Conservation (phyloP, 2,329 filamentous ascomycete genomes). For the Drechslerella dactyloides region DNA sequence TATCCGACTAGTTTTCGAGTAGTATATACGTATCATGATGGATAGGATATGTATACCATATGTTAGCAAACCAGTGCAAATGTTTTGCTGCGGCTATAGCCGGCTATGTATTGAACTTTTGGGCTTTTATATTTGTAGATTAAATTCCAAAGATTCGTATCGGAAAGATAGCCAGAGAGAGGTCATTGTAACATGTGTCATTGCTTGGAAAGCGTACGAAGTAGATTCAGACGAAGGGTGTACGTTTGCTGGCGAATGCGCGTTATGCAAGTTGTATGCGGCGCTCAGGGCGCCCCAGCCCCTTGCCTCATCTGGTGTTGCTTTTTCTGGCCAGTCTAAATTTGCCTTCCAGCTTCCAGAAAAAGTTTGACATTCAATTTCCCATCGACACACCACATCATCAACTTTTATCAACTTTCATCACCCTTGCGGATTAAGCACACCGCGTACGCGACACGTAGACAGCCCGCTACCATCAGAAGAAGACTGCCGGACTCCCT, state of each 20-base stretch:
- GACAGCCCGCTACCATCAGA: not conserved
- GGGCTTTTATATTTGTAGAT: no score
- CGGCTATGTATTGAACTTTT: no score
- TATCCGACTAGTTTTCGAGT: no score
- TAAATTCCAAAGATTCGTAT: no score
- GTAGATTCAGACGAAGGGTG: no score
- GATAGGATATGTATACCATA: no score
- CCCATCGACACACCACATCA: conserved; percentile 21
- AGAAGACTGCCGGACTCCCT: conserved; percentile 6
- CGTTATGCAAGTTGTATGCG: conserved; percentile 51
- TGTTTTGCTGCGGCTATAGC: no score
- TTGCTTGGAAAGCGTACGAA: no score
- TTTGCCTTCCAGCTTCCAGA: conserved; percentile 21
- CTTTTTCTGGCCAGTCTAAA: conserved; percentile 21
- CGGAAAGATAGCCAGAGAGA: no score
- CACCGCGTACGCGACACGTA: conserved; percentile 2
- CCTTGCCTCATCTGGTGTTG: conserved; percentile 15
- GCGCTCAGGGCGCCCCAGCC: conserved; percentile 17
- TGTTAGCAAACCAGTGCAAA: no score
- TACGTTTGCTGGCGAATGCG: conserved; percentile 70
- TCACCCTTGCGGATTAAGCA: conserved; percentile 10
- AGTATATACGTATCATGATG: no score
- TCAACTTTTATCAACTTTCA: conserved; percentile 6
- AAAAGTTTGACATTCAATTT: conserved; percentile 31
- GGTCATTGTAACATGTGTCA: no score